These are phyloP conservation scores for Primulina tabacum DNA, from an alignment of 257 asterid genomes.

Conservation along the genomic window DNA sequence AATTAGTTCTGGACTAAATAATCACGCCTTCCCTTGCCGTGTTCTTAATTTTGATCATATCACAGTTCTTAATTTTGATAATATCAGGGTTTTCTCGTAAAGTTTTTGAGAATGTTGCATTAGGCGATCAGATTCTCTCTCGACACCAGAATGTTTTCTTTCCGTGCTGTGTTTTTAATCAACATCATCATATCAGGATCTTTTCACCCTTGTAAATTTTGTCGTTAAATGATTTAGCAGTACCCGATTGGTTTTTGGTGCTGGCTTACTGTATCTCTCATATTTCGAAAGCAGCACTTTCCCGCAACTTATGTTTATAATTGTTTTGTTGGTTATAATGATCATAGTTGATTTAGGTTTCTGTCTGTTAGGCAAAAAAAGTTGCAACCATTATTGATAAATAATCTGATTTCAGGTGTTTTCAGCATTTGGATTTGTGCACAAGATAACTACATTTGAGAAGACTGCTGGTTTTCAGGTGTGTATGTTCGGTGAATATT, in stretches of 20 bases:
- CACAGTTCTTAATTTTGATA: too few species aligned
- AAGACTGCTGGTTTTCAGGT: constrained; percentile 99
- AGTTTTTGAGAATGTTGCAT: too few species aligned
- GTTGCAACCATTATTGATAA: neutral
- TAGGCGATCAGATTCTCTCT: neutral
- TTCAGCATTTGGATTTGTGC: constrained; percentile 34
- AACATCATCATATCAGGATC: neutral
- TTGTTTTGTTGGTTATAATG: neutral
- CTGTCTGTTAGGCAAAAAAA: neutral
- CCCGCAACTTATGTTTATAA: neutral
- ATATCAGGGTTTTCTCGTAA: too few species aligned
- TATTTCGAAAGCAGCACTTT: neutral
- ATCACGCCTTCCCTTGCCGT: too few species aligned
- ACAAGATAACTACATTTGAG: constrained; percentile 91
- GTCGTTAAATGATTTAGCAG: too few species aligned
- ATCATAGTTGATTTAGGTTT: neutral
- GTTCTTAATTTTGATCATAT: too few species aligned
- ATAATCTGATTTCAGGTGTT: neutral
- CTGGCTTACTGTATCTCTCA: neutral
- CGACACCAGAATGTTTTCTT: neutral
- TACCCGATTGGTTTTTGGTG: too few species aligned
- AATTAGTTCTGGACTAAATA: too few species aligned
- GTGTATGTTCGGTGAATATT: constrained; percentile 19
- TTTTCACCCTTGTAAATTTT: neutral
- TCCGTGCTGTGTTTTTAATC: neutral